Conservation (phyloP, 345 rosid species). For the Camelina laxa region DNA sequence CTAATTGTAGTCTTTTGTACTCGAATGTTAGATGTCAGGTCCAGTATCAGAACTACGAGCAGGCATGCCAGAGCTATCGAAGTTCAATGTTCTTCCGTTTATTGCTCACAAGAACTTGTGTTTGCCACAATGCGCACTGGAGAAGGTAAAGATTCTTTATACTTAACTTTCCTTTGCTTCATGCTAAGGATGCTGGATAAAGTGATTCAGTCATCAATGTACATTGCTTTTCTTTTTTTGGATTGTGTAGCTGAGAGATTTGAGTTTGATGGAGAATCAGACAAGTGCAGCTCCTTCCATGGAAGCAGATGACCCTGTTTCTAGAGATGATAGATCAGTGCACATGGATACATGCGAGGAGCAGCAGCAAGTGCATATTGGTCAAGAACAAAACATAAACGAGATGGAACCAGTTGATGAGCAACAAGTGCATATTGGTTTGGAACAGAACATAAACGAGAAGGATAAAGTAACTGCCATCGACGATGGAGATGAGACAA, state of each 20-base stretch:
- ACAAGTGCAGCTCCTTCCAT: slow-evolving; percentile 19
- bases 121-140: slow-evolving; percentile 39
- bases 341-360: slow-evolving; percentile 29
- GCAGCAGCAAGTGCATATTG: slow-evolving; percentile 31
- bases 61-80: slow-evolving; percentile 41
- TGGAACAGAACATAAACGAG: slow-evolving; percentile 19
- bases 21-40: slow-evolving; percentile 37
- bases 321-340: slow-evolving; percentile 19
- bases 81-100: slow-evolving; percentile 42
- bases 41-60: slow-evolving; percentile 32
- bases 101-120: slow-evolving; percentile 44
- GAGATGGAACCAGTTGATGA: slow-evolving; percentile 29
- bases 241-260: slow-evolving; percentile 32
- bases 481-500: slow-evolving; percentile 31
- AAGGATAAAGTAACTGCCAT: slow-evolving; percentile 20
- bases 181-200: not conserved
- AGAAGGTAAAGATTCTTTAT: slow-evolving; percentile 34
- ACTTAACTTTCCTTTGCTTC: not conserved
- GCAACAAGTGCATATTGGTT: slow-evolving; percentile 26
- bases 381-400: not conserved
- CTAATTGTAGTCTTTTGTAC: not conserved
- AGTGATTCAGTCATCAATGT: not conserved
- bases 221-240: slow-evolving; percentile 5
- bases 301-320: slow-evolving; percentile 29
- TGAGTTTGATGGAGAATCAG: slow-evolving; percentile 30